These are phyloP conservation scores for Cercospora zeina DNA, from an alignment of 2,329 filamentous ascomycete species.

Conservation along the genomic window DNA sequence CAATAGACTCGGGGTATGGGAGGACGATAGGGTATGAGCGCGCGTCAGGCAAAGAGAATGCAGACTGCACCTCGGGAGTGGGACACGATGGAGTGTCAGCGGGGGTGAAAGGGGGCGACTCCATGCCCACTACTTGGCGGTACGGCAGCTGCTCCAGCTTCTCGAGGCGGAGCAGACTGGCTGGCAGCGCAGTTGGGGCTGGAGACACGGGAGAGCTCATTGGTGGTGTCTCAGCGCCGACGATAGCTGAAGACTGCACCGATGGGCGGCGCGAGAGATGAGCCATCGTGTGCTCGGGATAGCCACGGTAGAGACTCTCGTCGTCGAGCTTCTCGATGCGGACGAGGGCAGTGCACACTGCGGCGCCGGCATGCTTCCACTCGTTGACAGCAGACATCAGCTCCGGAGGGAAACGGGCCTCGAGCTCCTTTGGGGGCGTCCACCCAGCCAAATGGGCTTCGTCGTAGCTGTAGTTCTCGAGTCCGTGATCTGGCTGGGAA, in stretches of 20 bases:
- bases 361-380: constrained; percentile 49
- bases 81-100: constrained; percentile 29
- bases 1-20: constrained; percentile 16
- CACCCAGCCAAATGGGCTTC: constrained; percentile 43
- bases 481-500: constrained; percentile 31
- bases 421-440: constrained; percentile 43
- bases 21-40: constrained; percentile 28
- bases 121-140: constrained; percentile 32
- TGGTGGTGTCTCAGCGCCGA: constrained; percentile 22
- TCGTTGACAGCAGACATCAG: constrained; percentile 41
- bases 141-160: constrained; percentile 22
- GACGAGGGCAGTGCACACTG: constrained; percentile 46
- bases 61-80: constrained; percentile 26
- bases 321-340: constrained; percentile 40
- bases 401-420: constrained; percentile 41
- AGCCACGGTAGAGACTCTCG: constrained; percentile 39
- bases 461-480: constrained; percentile 41
- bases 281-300: constrained; percentile 33
- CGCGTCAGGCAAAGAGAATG: constrained; percentile 24
- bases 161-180: constrained; percentile 22
- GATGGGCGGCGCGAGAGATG: constrained; percentile 26
- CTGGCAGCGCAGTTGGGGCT: constrained; percentile 11
- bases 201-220: constrained; percentile 27
- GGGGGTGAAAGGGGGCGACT: constrained; percentile 40
- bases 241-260: constrained; percentile 16